Evolutionary conservation across 352 stramenopile species (phyloP), one percentile per base, ranked within the genome.

Genomic region (Pythium rhizo-oryzae): DNA sequence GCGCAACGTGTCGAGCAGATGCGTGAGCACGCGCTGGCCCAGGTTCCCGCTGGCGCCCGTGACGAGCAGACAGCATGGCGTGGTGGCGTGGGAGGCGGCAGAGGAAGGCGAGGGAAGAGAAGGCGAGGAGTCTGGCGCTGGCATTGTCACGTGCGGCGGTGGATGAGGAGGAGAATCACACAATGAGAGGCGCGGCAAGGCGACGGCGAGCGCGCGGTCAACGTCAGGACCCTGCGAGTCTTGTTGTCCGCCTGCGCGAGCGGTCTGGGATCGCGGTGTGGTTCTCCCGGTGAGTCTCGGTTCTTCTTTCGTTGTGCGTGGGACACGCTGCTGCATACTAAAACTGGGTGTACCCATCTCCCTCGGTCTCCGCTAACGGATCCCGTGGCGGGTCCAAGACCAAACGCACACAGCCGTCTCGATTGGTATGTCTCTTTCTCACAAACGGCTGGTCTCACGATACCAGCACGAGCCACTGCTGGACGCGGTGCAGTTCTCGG

Each of bases 1-100:
- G 21, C 54, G 16, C 28, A 72, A 60, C 56, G 70, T 72, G 59
- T 76, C 47, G 21, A 76, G 59, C 25, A 76, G 39, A 43, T 76
- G 70, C 18, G 30, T 4, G n/a, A 76, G 53, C 8, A 67, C 44
- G 21, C 33, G 30, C 18, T 41, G 59, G 8, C 70, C 70, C 46
- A 76, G 65, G 7, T 65, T 53, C 0, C 70, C 69, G 13, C 64
- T 69, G 8, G 64, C 69, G 35, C 64, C 69, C 8, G 70, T 76
- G 25, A 76, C 57, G 28, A 76, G 70, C 13, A 76, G 65, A 13
- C 53, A 62, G 28, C 43, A 55, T 19, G 51, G 23, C 21, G 23
- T 28, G 15, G 25, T n/a, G n/a, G n/a, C n/a, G n/a, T n/a, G n/a
- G n/a, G n/a, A n/a, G n/a, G n/a, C n/a, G n/a, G n/a, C n/a, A n/a